These are phyloP conservation scores for Venturia oleaginea DNA, from an alignment of 2,329 filamentous ascomycete species.

Conservation along the genomic window DNA sequence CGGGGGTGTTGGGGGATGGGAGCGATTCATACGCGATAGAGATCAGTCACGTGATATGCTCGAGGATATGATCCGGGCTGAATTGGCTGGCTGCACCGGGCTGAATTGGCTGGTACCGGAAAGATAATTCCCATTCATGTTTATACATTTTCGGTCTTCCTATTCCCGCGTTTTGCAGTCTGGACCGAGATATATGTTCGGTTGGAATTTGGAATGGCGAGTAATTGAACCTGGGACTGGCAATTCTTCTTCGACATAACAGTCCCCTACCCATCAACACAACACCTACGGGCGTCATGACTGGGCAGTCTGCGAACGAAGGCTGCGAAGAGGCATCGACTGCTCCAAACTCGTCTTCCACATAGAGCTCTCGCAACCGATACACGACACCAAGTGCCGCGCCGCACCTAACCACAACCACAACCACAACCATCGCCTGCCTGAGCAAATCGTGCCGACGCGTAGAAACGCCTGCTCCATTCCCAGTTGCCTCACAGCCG, in stretches of 20 bases:
- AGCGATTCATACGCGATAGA: not conserved
- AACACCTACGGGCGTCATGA: not conserved
- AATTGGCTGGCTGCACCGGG: not conserved
- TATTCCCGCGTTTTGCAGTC: not conserved
- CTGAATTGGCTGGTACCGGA: too few species aligned
- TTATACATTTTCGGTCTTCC: too few species aligned
- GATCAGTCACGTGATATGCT: not conserved
- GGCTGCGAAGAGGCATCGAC: not conserved
- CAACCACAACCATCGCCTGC: not conserved
- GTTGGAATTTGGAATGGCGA: not conserved
- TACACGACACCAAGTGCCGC: not conserved
- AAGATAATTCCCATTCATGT: too few species aligned
- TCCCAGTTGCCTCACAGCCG: slow-evolving; percentile 13
- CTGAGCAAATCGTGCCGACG: not conserved
- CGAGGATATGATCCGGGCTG: not conserved
- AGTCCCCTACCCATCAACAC: not conserved
- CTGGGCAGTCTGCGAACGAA: not conserved
- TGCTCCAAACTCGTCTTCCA: not conserved
- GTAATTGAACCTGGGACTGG: not conserved
- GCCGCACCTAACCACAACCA: not conserved
- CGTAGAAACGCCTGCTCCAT: not conserved
- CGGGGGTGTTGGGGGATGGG: not conserved
- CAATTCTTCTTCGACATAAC: not conserved
- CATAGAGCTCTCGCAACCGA: not conserved
- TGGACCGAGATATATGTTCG: not conserved